Evolutionary conservation across 139 green algal species (phyloP), one percentile per base, ranked within the genome.

Genomic region (Picochlorum sp.): DNA sequence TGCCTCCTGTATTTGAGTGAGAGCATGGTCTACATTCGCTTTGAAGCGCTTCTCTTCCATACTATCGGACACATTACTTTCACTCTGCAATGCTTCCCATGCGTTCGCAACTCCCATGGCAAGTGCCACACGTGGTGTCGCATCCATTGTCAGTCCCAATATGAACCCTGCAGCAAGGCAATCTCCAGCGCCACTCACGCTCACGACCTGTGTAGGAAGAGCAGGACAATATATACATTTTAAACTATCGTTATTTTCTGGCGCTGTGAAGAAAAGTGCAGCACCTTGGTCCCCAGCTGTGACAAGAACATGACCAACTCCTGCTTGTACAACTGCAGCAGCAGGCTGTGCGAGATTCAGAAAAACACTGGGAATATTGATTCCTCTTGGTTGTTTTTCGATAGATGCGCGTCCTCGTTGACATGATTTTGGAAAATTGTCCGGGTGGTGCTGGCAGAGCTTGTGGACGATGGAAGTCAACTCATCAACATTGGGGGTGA

Each of bases 141-240:
- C n/a, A 34, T 20, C 51, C 51, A 34, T 59, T 14, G 77, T 56
- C 49, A 86, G 66, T 6, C 38, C 69, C 18, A 37, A 68, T 30
- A 86, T 26, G 51, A 73, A 71, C 4, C 74, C 80, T 16, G 72
- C 80, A 37, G 86, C 79, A 28, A 86, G 51, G 54, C 72, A 79
- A 58, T 81, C 80, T 6, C 80, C 80, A 52, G 80, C 80, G 1
- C 82, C 82, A 61, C 78, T 88, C 54, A 71, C 64, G 66, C 72
- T 88, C 13, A 81, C 67, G 1, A 88, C 73, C 3, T 57, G 37
- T 6, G 80, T 76, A 26, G 78, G 72, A 32, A 76, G 37, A 3
- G 78, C 69, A 13, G 75, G 73, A 49, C 73, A 15, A 61, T 58
- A 45, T 13, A 51, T 37, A 4, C 41, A 11, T 2, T 44, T 52